Evolutionary conservation across 805 yeast genomes (phyloP).

Genomic region (Sugiyamaella marilandica): DNA sequence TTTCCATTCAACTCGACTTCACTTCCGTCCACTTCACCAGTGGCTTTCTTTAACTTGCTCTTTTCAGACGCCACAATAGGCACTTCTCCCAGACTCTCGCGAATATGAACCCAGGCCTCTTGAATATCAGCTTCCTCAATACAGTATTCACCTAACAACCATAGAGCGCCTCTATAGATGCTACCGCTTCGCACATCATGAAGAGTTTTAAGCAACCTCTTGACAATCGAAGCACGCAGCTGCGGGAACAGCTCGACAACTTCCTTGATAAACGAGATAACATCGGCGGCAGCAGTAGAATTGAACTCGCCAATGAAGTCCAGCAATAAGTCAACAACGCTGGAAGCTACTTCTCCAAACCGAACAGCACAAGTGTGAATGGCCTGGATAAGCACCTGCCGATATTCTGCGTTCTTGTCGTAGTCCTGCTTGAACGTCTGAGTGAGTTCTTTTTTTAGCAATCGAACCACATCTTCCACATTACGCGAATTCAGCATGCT

Average conservation of each 20-base stretch:
- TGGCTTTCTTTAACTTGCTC: conserved; percentile 36
- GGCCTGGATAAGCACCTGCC: conserved; percentile 81
- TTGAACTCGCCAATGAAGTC: conserved; percentile 84
- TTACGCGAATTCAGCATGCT: conserved; percentile 78
- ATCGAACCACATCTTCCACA: conserved; percentile 87
- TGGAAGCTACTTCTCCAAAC: conserved; percentile 86
- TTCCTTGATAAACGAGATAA: conserved; percentile 86
- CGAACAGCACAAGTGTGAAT: conserved; percentile 84
- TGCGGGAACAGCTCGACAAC: conserved; percentile 89
- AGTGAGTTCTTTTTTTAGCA: conserved; percentile 86
- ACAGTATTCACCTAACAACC: conserved; percentile 95
- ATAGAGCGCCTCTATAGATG: conserved; percentile 86
- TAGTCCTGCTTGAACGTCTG: conserved; percentile 63
- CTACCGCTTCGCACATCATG: conserved; percentile 75
- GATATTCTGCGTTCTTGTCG: conserved; percentile 79
- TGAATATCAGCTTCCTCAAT: conserved; percentile 65
- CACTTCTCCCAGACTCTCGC: conserved; percentile 80
- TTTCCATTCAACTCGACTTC: conserved; percentile 27
- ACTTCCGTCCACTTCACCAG: conserved; percentile 27
- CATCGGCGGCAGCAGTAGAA: conserved; percentile 82
- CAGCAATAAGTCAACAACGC: conserved; percentile 80
- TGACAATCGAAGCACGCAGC: conserved; percentile 59
- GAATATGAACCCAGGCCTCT: conserved; percentile 80
- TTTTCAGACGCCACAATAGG: conserved; percentile 79
- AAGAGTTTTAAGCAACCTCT: conserved; percentile 57